phyloP scores from a whole-genome alignment of 352 stramenopile species.

The Phytophthora boehmeriae region DNA sequence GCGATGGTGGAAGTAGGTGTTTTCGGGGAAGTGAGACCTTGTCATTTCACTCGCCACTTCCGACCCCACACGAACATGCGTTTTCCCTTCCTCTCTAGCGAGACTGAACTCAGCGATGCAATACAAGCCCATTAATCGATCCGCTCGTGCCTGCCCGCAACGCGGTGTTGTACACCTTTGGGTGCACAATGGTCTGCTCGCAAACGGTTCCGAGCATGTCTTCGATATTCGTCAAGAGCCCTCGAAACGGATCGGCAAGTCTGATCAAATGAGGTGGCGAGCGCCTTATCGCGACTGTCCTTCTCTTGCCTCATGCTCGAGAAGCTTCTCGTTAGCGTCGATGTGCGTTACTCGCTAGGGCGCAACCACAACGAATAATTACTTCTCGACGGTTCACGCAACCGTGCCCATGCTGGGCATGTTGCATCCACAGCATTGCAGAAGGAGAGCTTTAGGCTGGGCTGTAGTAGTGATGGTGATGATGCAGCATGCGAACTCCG shows the following conservation, averaged over 20 bases:
- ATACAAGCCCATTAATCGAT: no score
- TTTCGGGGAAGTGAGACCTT: no score
- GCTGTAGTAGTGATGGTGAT: slow-evolving; percentile 14
- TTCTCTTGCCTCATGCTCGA: slow-evolving; percentile 19
- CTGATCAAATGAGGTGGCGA: background rate
- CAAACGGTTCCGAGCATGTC: background rate
- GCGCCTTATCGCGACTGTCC: slow-evolving; percentile 16
- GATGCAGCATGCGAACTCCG: slow-evolving; percentile 3
- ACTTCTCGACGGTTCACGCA: background rate
- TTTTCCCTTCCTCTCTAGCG: no score
- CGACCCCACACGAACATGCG: no score
- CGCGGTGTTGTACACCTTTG: no score
- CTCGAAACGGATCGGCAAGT: slow-evolving; percentile 14
- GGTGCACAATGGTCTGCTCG: no score
- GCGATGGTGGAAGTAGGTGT: no score
- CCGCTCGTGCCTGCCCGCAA: no score
- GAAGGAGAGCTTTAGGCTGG: slow-evolving; percentile 5
- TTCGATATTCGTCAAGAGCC: slow-evolving; percentile 2
- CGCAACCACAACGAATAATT: slow-evolving; percentile 21
- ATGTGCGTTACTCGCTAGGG: slow-evolving; percentile 20
- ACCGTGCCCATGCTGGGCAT: slow-evolving; percentile 14
- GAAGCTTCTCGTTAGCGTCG: slow-evolving; percentile 12
- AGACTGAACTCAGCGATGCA: no score
- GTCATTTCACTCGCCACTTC: no score
- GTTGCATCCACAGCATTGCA: slow-evolving; percentile 5